phyloP scores from a whole-genome alignment of 2,329 filamentous ascomycete genomes.

The Seiridium unicorne region DNA sequence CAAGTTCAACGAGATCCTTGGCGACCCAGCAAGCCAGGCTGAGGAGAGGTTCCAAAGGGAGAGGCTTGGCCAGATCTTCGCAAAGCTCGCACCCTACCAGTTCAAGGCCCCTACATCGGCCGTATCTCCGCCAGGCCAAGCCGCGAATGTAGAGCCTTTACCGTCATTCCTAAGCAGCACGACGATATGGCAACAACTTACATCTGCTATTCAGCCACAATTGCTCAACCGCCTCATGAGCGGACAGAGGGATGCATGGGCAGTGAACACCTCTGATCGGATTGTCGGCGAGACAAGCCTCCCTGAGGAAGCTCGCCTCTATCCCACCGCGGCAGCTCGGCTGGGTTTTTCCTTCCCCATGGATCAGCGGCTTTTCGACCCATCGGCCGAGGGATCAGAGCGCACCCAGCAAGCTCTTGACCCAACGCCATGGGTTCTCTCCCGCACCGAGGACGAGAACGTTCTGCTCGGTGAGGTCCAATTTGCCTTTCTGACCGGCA shows the following conservation, averaged over 20 bases:
- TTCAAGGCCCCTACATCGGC: conserved; percentile 22
- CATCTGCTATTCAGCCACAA: conserved; percentile 41
- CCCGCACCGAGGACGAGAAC: conserved; percentile 32
- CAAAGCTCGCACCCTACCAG: conserved; percentile 43
- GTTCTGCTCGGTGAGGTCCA: conserved; percentile 59
- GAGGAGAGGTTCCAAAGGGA: conserved; percentile 45
- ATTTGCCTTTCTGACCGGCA: conserved; percentile 56
- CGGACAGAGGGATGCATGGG: conserved; percentile 41
- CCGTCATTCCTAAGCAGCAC: conserved; percentile 24
- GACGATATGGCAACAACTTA: conserved; percentile 51
- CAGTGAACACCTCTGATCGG: conserved; percentile 52
- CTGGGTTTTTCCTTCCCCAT: conserved; percentile 28
- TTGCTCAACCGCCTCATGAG: conserved; percentile 49
- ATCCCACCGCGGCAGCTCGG: conserved; percentile 24
- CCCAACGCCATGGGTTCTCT: conserved; percentile 45
- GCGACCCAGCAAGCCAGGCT: conserved; percentile 41
- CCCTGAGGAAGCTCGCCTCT: conserved; percentile 37
- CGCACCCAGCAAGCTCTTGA: conserved; percentile 29
- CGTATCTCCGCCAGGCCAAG: conserved; percentile 7
- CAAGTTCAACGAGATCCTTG: conserved; percentile 51
- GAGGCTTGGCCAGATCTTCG: conserved; percentile 35
- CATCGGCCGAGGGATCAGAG: conserved; percentile 21
- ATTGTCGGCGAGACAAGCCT: conserved; percentile 41
- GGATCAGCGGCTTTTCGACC: conserved; percentile 23
- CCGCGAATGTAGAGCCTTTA: conserved; percentile 14